phyloP scores from a whole-genome alignment of 176 grass and related monocot genomes.

The Carex kokanica region DNA sequence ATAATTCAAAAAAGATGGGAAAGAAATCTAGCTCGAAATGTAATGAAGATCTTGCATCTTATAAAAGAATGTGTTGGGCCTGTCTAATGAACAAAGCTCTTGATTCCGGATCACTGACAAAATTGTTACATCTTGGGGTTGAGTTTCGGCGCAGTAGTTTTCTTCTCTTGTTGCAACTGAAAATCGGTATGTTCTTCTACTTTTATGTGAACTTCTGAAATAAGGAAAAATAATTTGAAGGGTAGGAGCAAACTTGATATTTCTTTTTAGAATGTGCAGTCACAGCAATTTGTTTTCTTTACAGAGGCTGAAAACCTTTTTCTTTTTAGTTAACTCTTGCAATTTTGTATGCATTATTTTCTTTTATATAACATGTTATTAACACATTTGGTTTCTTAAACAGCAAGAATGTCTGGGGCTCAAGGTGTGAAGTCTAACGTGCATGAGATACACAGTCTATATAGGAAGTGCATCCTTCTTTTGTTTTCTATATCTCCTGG shows the following conservation, averaged over 20 bases:
- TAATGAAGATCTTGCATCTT: slow-evolving; percentile 29
- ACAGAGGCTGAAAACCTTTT: not conserved
- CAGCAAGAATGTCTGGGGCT: slow-evolving; percentile 54
- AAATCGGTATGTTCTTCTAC: slow-evolving; percentile 58
- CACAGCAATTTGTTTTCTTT: not conserved
- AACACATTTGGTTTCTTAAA: slow-evolving; percentile 27
- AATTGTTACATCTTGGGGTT: slow-evolving; percentile 52
- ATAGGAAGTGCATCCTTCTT: slow-evolving; percentile 58
- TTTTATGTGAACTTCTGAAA: slow-evolving; percentile 15
- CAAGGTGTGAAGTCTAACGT: slow-evolving; percentile 32
- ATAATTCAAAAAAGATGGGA: slow-evolving; percentile 1
- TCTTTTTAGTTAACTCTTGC: not conserved
- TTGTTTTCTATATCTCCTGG: slow-evolving; percentile 54
- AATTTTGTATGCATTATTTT: not conserved
- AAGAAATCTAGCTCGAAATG: slow-evolving; percentile 20
- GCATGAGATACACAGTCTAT: slow-evolving; percentile 69
- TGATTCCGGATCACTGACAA: slow-evolving; percentile 44
- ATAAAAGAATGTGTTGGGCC: slow-evolving; percentile 59
- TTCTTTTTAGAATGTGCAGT: not conserved
- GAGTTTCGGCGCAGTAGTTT: slow-evolving; percentile 36
- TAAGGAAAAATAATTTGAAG: not conserved
- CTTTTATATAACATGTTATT: not conserved
- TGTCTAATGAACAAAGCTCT: slow-evolving; percentile 50
- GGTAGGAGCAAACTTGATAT: not conserved
- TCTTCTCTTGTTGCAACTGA: slow-evolving; percentile 52